Base-by-base conservation (phyloP, 192 early-diverging fungal species). In the Haplosporangium gracile region DNA sequence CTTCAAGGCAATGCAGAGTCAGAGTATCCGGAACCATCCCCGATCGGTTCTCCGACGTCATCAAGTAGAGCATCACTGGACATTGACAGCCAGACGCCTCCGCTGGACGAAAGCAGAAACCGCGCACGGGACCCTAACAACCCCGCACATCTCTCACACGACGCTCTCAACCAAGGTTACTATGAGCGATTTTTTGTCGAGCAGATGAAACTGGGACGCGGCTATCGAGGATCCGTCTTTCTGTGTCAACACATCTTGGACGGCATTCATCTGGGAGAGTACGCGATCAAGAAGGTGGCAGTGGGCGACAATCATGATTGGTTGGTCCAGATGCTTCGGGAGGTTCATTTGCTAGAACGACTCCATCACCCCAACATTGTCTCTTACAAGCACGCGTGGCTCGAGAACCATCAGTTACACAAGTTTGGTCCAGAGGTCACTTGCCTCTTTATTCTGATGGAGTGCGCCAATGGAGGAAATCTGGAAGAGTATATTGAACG, bases 341-440 rank as follows among this genome's bases (percentile, higher is more conserved):
- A 99, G 78, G 98, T 99, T 32, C 96, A 96, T 88, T 89, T 99
- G 74, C 91, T 99, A 24, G 97, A 98, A 81, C 90, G 93, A 32
- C 91, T 99, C 20, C 95, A 94, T 36, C 97, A 99, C 88, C 96
- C 95, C 0, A 99, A 98, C 70, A 96, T 99, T 72, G 92, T 98
- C 72, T 94, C 96, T 60, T 99, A 99, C 87, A 99, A 99, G 76
- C 97, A 98, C 80, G 97, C 96, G 29, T 98, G 97, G 97, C 90
- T 99, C 24, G 98, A 99, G 77, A 90, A 96, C 79, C 92, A 96
- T 80, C 91, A 93, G 69, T 83, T 96, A 0, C 93, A 96, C 42
- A 82, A 86, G 40, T 96, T 96, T 90, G 92, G 92, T 1, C 98
- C 98, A 3, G 91, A 95, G 74, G 95, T 99, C 0, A 97, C 98